These are phyloP conservation scores for Termitomyces sp. DNA, from an alignment of 768 basidiomycete species.

Conservation along the genomic window DNA sequence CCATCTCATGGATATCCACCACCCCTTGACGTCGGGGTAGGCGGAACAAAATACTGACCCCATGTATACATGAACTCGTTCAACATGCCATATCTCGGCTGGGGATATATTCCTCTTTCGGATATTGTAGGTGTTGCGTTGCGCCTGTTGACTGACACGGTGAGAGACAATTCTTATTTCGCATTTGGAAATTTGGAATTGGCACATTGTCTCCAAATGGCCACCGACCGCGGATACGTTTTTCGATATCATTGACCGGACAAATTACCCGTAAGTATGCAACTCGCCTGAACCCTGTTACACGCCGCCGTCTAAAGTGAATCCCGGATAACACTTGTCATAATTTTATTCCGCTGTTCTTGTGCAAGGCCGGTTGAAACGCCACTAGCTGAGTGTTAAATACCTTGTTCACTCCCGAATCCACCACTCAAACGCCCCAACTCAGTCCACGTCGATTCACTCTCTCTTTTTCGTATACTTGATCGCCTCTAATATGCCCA, in stretches of 20 bases:
- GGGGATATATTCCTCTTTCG: background rate
- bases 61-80: background rate
- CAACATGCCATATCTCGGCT: background rate
- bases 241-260: background rate
- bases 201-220: no score
- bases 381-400: background rate
- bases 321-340: background rate
- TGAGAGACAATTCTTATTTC: background rate
- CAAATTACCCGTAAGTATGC: background rate
- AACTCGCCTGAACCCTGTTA: background rate
- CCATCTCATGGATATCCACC: background rate
- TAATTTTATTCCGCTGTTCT: background rate
- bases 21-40: background rate
- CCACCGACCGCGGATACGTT: no score
- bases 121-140: background rate
- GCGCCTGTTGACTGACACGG: background rate
- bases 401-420: background rate
- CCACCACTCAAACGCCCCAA: background rate
- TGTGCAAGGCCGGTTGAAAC: conserved; percentile 3
- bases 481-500: conserved; percentile 2
- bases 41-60: background rate
- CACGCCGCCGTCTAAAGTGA: background rate
- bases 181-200: background rate
- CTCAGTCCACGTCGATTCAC: background rate
- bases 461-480: background rate